Evolutionary conservation across 306 rosid species (phyloP), one percentile per base, ranked within the genome.

Genomic region (Carpinus fangiana): DNA sequence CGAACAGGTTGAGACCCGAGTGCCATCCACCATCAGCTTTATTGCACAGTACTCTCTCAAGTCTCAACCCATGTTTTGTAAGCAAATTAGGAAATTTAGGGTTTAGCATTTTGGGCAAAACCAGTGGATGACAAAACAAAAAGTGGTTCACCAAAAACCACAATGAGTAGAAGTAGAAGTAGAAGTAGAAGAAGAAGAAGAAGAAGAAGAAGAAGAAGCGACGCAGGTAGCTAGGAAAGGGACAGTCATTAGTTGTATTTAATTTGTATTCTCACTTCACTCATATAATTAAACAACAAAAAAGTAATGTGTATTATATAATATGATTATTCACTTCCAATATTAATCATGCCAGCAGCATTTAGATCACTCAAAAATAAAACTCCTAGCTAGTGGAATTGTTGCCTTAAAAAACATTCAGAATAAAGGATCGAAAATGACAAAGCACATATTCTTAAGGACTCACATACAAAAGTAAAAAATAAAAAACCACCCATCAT

Each of bases 401-500:
- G 70, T 0, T 1, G 48, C 36, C 47, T 36, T 9, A 65, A 65
- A 34, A 65, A 17, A 16, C 4, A 34, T 16, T 4, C 48, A 36
- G 71, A 66, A 66, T 66, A 66, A 66, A 66, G 71, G 13, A 41
- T 38, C 3, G 71, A 38, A 66, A 18, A 36, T 1, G 71, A 65
- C 14, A 31, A 3, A n/a, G 48, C 6, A 66, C 71, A 38, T 36
- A 66, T 66, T 66, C 71, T 18, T 5, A 7, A 61, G 43, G 16
- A 28, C 7, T 7, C 36, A 57, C 65, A 57, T 11, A 57, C 7
- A 26, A 5, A 38, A 38, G 3, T 0, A 41, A 5, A 3, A 36
- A 36, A 41, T 4, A 0, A 12, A 12, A 48, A 48, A 10, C 48
- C 52, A 48, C 14, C 52, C 11, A 20, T 23, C 0, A 3, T 57